A percentile compares a stretch with the other conserved stretches of the same genome.
Evolutionary conservation across 129 eudicot species (phyloP).

Genomic region (Saposhnikovia divaricata): DNA sequence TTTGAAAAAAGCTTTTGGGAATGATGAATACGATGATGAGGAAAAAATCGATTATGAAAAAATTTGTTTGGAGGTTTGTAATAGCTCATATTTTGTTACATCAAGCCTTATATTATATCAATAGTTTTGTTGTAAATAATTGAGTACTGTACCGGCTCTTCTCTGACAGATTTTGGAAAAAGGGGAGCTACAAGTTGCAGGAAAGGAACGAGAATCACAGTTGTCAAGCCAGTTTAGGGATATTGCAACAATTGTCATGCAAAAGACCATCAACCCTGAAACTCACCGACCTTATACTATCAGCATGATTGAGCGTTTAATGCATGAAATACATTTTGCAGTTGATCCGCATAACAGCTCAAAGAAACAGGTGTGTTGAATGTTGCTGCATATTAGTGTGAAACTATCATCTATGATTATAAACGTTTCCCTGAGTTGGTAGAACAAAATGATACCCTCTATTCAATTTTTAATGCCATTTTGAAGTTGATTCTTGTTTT

Average conservation of each 20-base stretch:
- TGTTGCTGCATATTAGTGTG: constrained; percentile 8
- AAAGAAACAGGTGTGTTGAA: constrained; percentile 74
- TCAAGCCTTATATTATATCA: neutral
- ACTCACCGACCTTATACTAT: constrained; percentile 91
- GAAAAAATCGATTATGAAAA: constrained; percentile 48
- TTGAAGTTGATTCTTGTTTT: neutral
- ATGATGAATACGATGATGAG: constrained; percentile 21
- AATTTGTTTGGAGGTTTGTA: constrained; percentile 78
- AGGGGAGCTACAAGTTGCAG: constrained; percentile 98
- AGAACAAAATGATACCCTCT: neutral
- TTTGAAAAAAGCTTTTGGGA: constrained; percentile 67
- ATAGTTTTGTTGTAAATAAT: neutral
- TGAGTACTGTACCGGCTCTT: neutral
- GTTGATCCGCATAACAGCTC: constrained; percentile 91
- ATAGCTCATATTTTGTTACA: neutral
- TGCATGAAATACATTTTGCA: constrained; percentile 98
- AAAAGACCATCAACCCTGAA: constrained; percentile 87
- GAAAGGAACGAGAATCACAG: constrained; percentile 93
- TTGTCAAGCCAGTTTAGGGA: constrained; percentile 83
- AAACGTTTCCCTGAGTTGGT: neutral
- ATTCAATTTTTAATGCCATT: neutral
- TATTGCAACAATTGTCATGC: constrained; percentile 94
- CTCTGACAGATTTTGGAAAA: constrained; percentile 74
- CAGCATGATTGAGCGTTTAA: constrained; percentile 95
- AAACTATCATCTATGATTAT: neutral